Evolutionary conservation across 331 rosid genomes (phyloP).

Genomic region (Phaseolus coccineus): DNA sequence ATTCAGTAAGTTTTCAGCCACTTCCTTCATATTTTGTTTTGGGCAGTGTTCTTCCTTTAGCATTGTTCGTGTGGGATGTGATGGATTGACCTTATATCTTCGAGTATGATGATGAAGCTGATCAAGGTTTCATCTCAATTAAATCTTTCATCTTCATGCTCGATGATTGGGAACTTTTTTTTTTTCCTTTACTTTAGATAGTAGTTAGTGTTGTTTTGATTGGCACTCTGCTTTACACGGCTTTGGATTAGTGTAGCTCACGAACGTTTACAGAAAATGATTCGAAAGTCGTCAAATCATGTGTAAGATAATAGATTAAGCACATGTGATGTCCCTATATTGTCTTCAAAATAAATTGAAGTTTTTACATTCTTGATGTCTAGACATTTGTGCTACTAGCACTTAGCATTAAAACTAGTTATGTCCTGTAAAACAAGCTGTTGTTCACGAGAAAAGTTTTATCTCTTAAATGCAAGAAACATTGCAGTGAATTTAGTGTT

Average conservation of each 20-base stretch:
- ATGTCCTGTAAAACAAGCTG: not conserved
- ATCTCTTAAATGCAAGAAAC: constrained; percentile 26
- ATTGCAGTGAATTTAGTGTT: not conserved
- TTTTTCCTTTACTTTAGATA: constrained; percentile 3
- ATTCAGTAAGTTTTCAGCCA: constrained; percentile 57
- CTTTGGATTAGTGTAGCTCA: constrained; percentile 28
- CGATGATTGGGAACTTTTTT: constrained; percentile 36
- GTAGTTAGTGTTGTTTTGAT: constrained; percentile 16
- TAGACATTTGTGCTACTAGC: constrained; percentile 26
- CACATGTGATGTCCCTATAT: constrained; percentile 40
- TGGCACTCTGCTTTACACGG: constrained; percentile 35
- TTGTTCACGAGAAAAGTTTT: not conserved
- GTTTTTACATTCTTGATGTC: constrained; percentile 15
- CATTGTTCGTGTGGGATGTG: constrained; percentile 15
- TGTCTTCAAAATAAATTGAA: not conserved
- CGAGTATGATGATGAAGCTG: constrained; percentile 38
- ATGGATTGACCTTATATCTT: constrained; percentile 30
- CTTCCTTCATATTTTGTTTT: not conserved
- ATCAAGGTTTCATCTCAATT: constrained; percentile 13
- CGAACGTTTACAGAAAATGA: constrained; percentile 16
- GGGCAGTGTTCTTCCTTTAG: not conserved
- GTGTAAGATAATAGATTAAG: constrained; percentile 9
- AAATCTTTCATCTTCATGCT: constrained; percentile 40
- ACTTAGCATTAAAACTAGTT: not conserved
- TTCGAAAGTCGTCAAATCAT: constrained; percentile 1